Percentiles rank a stretch among this genome's conserved stretches.
Evolutionary conservation across 2,329 filamentous ascomycete species (phyloP).

Genomic region (Rhynchosporium graminicola): DNA sequence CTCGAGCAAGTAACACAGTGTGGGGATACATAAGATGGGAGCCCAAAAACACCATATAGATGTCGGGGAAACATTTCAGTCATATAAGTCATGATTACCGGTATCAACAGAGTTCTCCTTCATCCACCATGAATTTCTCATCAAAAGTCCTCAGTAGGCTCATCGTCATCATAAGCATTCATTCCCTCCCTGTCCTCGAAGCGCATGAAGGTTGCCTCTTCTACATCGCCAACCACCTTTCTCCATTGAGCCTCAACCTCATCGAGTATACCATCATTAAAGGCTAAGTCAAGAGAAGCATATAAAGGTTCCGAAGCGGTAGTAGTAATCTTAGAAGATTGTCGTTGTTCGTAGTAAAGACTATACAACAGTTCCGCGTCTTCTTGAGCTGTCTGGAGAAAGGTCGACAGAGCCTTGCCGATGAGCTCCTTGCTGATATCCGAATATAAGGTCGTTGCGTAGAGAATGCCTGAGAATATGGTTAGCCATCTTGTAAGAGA

Average conservation of each 20-base stretch:
- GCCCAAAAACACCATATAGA: too few relatives aligned
- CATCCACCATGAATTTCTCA: not conserved
- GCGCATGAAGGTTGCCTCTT: constrained; percentile 62
- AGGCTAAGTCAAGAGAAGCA: constrained; percentile 64
- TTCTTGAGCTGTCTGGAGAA: constrained; percentile 44
- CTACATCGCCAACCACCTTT: constrained; percentile 45
- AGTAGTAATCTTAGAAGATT: constrained; percentile 32
- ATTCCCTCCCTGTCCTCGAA: constrained; percentile 74
- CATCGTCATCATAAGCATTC: constrained; percentile 55
- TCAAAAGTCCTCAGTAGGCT: constrained; percentile 45
- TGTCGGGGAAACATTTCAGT: too few relatives aligned
- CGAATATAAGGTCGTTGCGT: constrained; percentile 34
- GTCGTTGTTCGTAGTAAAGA: constrained; percentile 57
- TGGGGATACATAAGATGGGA: too few relatives aligned
- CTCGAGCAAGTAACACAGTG: too few relatives aligned
- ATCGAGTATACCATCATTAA: constrained; percentile 70
- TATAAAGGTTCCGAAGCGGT: constrained; percentile 38
- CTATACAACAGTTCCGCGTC: constrained; percentile 48
- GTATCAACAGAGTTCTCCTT: not conserved
- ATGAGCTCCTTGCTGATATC: constrained; percentile 32
- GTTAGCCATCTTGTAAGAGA: constrained; percentile 28
- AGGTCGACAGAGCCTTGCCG: constrained; percentile 44
- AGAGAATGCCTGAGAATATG: constrained; percentile 40
- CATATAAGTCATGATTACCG: too few relatives aligned
- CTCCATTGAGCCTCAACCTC: constrained; percentile 72